A percentile compares a stretch with the other conserved stretches of the same genome.
Conservation (phyloP, 768 basidiomycete genomes). For the Boletus pseudo-olivaceus region DNA sequence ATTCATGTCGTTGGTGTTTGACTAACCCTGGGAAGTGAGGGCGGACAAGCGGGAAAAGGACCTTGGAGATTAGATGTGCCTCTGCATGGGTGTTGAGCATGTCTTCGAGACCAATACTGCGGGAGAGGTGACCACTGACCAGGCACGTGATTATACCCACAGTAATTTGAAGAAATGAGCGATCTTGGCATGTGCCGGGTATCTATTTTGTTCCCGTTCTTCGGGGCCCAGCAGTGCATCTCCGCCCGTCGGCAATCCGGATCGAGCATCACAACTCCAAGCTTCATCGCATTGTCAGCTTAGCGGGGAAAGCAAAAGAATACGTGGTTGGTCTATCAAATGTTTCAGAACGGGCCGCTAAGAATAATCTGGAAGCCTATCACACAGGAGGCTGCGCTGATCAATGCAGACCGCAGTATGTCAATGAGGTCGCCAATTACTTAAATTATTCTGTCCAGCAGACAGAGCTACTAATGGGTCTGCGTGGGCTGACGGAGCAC, state of each 20-base stretch:
- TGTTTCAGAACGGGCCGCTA: too few species aligned
- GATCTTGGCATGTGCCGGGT: constrained; percentile 48
- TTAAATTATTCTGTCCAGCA: neutral
- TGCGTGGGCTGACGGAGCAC: neutral
- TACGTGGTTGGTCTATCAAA: too few species aligned
- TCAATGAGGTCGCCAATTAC: too few species aligned
- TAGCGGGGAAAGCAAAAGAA: neutral
- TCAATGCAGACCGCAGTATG: neutral
- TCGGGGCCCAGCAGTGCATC: constrained; percentile 61
- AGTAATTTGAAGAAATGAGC: constrained; percentile 63
- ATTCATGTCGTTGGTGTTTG: constrained; percentile 6
- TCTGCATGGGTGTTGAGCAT: constrained; percentile 21
- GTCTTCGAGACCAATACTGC: constrained; percentile 50
- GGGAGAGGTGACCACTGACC: constrained; percentile 68
- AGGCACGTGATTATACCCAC: constrained; percentile 67
- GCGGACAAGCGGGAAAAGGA: constrained; percentile 21
- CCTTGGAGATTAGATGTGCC: constrained; percentile 31
- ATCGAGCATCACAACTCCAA: constrained; percentile 52
- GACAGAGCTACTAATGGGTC: neutral
- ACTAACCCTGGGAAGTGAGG: constrained; percentile 13
- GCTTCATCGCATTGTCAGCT: constrained; percentile 33
- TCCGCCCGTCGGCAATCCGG: constrained; percentile 54
- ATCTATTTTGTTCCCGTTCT: constrained; percentile 66
- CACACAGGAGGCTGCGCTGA: constrained; percentile 1
- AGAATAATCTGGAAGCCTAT: too few species aligned